Evolutionary conservation across 2,329 filamentous ascomycete genomes (phyloP).

Genomic region (Neoarthrinium moseri): DNA sequence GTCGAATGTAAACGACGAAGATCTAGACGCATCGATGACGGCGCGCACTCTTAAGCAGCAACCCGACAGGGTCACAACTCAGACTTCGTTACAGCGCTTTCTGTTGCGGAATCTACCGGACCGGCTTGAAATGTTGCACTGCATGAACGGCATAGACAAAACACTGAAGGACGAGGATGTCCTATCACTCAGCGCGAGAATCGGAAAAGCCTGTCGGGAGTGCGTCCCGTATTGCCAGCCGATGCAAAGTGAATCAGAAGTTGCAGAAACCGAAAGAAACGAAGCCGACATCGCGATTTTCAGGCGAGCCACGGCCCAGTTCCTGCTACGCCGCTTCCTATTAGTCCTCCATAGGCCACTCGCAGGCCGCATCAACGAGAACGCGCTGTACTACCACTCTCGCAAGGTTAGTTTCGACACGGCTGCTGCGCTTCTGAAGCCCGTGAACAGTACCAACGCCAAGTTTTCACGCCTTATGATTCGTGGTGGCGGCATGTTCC

Average conservation of each 20-base stretch:
- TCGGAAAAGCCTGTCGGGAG: slow-evolving; percentile 25
- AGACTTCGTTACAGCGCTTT: slow-evolving; percentile 32
- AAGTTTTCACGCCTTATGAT: slow-evolving; percentile 35
- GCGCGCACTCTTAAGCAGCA: slow-evolving; percentile 19
- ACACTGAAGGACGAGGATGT: slow-evolving; percentile 32
- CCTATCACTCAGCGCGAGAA: slow-evolving; percentile 30
- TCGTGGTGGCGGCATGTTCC: slow-evolving; percentile 38
- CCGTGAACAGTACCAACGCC: slow-evolving; percentile 31
- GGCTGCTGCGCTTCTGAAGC: slow-evolving; percentile 30
- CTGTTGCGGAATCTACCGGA: slow-evolving; percentile 33
- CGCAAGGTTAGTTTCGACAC: slow-evolving; percentile 45
- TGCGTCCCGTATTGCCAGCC: too few relatives aligned
- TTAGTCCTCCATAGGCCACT: slow-evolving; percentile 53
- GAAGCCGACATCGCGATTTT: slow-evolving; percentile 33
- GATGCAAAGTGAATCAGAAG: too few relatives aligned
- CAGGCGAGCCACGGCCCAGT: slow-evolving; percentile 48
- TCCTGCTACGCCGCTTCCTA: slow-evolving; percentile 52
- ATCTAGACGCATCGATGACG: slow-evolving; percentile 22
- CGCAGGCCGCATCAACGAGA: slow-evolving; percentile 35
- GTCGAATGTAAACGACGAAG: slow-evolving; percentile 32
- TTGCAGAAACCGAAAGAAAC: slow-evolving; percentile 18
- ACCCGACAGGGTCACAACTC: slow-evolving; percentile 10
- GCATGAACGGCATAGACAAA: slow-evolving; percentile 31
- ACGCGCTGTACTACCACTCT: slow-evolving; percentile 49
- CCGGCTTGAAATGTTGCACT: slow-evolving; percentile 32